phyloP scores from a whole-genome alignment of 257 asterid genomes.

The Handroanthus guayacan region DNA sequence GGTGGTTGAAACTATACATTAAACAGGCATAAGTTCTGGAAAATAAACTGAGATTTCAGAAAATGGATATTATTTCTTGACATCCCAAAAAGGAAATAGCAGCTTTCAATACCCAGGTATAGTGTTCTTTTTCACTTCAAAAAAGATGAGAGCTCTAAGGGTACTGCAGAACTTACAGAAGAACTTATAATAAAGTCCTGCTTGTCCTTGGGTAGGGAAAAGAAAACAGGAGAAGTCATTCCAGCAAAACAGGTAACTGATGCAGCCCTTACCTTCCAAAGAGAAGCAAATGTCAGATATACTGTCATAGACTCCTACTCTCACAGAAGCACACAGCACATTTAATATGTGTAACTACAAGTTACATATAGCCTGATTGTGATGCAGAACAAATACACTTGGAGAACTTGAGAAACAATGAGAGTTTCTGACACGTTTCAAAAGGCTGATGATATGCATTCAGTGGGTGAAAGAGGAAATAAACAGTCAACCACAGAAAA shows the following conservation, averaged over 20 bases:
- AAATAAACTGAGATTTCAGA: not conserved
- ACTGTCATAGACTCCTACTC: not conserved
- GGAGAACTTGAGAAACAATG: slow-evolving; percentile 4
- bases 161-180: slow-evolving; percentile 61
- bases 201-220: slow-evolving; percentile 66
- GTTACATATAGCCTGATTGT: slow-evolving; percentile 16
- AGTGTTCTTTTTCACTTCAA: not conserved
- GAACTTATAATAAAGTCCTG: slow-evolving; percentile 71
- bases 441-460: slow-evolving; percentile 1
- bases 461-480: slow-evolving; percentile 13
- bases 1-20: slow-evolving; percentile 16
- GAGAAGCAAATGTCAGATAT: slow-evolving; percentile 39
- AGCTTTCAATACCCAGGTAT: slow-evolving; percentile 18
- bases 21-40: not conserved
- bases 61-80: slow-evolving; percentile 2
- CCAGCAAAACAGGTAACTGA: slow-evolving; percentile 97
- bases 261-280: slow-evolving; percentile 90
- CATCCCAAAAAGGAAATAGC: slow-evolving; percentile 1
- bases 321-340: slow-evolving; percentile 3
- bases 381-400: not conserved
- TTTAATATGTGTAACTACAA: not conserved
- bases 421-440: not conserved
- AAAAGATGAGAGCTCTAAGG: slow-evolving; percentile 20
- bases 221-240: slow-evolving; percentile 85
- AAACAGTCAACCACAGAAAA: slow-evolving; percentile 11